Evolutionary conservation across 1,139 yeast species (phyloP).

Genomic region (Groenewaldozyma sp.): DNA sequence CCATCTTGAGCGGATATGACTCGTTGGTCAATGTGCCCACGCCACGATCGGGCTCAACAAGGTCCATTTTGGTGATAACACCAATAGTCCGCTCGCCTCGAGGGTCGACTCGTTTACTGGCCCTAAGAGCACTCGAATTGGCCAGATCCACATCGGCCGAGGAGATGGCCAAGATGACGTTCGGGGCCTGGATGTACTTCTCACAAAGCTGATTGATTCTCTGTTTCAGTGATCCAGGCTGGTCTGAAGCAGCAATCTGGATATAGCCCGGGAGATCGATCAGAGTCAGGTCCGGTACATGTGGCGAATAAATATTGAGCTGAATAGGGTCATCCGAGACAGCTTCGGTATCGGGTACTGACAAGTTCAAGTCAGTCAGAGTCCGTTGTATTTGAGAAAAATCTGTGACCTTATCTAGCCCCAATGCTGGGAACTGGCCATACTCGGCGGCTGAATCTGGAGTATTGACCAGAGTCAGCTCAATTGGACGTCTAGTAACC

Average conservation of each 20-base stretch:
- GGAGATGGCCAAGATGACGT: slow-evolving; percentile 88
- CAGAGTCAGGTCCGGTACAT: slow-evolving; percentile 85
- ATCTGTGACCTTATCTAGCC: slow-evolving; percentile 72
- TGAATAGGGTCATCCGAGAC: slow-evolving; percentile 89
- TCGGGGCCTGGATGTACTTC: slow-evolving; percentile 80
- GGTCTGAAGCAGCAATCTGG: slow-evolving; percentile 94
- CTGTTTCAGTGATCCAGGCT: slow-evolving; percentile 72
- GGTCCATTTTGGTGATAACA: slow-evolving; percentile 85
- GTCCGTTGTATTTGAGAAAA: slow-evolving; percentile 81
- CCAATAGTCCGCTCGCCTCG: slow-evolving; percentile 93
- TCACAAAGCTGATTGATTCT: slow-evolving; percentile 76
- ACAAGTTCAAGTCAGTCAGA: slow-evolving; percentile 77
- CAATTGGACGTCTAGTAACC: slow-evolving; percentile 95
- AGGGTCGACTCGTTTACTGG: slow-evolving; percentile 90
- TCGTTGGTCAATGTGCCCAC: slow-evolving; percentile 59
- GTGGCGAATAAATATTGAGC: slow-evolving; percentile 80
- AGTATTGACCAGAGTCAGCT: slow-evolving; percentile 80
- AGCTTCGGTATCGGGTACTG: slow-evolving; percentile 79
- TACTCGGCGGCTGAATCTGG: slow-evolving; percentile 75
- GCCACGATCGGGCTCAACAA: slow-evolving; percentile 72
- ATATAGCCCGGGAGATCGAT: slow-evolving; percentile 97
- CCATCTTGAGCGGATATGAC: slow-evolving; percentile 87
- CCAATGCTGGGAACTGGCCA: slow-evolving; percentile 90
- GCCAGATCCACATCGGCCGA: slow-evolving; percentile 98
- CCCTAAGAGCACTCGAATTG: slow-evolving; percentile 86